Conservation (phyloP, 1,284 basidiomycete genomes). For the Naganishia albida region DNA sequence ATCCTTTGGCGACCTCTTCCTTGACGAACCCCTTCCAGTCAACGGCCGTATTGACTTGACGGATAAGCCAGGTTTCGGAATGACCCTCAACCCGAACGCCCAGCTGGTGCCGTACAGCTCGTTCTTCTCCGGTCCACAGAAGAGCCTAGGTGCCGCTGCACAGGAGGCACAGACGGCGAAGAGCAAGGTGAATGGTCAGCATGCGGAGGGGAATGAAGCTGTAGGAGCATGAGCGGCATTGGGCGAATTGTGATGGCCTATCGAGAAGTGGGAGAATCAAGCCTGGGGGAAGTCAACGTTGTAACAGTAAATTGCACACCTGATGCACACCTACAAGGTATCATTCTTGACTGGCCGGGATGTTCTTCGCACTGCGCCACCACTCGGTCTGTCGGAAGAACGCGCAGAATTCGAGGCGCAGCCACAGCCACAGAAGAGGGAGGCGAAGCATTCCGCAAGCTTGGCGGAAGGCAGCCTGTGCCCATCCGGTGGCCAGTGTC, state of each 20-base stretch:
- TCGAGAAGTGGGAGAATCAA: not conserved
- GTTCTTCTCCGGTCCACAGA: constrained; percentile 43
- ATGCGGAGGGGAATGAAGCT: constrained; percentile 18
- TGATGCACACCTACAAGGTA: too few species aligned
- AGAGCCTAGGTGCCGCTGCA: constrained; percentile 11
- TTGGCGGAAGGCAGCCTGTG: too few species aligned
- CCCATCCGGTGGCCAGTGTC: too few species aligned
- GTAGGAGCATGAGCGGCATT: constrained; percentile 1
- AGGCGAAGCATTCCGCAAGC: too few species aligned
- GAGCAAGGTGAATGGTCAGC: constrained; percentile 15
- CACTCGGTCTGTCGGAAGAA: too few species aligned
- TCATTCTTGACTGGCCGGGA: too few species aligned
- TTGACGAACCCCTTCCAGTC: constrained; percentile 58
- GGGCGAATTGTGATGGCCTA: too few species aligned
- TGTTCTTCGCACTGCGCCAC: too few species aligned
- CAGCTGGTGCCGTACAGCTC: constrained; percentile 50
- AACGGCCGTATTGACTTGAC: constrained; percentile 57
- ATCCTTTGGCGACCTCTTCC: constrained; percentile 60
- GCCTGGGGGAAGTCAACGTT: not conserved
- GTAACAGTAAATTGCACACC: too few species aligned
- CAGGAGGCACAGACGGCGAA: constrained; percentile 9
- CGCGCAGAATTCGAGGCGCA: too few species aligned
- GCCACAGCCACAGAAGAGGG: too few species aligned
- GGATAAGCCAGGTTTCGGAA: constrained; percentile 56
- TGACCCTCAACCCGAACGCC: constrained; percentile 58